These are phyloP conservation scores for Lactarius deliciosus DNA, from an alignment of 768 basidiomycete genomes.

Conservation along the genomic window DNA sequence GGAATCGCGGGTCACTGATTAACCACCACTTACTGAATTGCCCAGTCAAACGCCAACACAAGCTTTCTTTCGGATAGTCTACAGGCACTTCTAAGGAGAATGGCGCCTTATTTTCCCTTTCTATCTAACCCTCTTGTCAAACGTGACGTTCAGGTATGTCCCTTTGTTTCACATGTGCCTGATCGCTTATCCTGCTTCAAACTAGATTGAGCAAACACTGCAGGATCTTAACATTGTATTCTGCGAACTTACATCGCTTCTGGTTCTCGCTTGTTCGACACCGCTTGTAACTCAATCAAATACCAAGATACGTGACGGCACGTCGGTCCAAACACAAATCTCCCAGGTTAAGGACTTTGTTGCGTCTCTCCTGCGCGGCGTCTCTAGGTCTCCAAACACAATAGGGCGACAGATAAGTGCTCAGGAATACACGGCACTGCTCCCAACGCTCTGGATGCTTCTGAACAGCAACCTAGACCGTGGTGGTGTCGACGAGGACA, in stretches of 20 bases:
- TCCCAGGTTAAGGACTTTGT: constrained; percentile 57
- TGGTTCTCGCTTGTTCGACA: constrained; percentile 42
- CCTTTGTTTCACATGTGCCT: constrained; percentile 3
- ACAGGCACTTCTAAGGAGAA: constrained; percentile 61
- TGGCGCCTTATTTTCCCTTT: constrained; percentile 87
- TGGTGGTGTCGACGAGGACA: constrained; percentile 28
- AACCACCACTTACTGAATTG: neutral
- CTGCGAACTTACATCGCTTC: constrained; percentile 71
- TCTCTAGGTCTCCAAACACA: constrained; percentile 14
- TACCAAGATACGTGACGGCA: constrained; percentile 21
- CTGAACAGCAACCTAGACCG: constrained; percentile 43
- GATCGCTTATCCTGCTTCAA: constrained; percentile 15
- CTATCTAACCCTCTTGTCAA: constrained; percentile 35
- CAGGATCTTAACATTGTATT: constrained; percentile 75
- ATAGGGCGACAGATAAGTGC: constrained; percentile 53
- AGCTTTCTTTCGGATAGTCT: constrained; percentile 49
- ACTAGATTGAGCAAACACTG: constrained; percentile 61
- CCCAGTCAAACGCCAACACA: constrained; percentile 29
- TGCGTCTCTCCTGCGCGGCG: constrained; percentile 54
- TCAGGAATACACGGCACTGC: constrained; percentile 58
- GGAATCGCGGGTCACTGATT: constrained; percentile 30
- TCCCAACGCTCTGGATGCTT: constrained; percentile 79
- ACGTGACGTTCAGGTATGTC: constrained; percentile 60
- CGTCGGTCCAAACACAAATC: constrained; percentile 29
- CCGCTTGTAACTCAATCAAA: constrained; percentile 30